Conservation (phyloP, 345 rosid species). For the Excoecaria cochinchinensis region DNA sequence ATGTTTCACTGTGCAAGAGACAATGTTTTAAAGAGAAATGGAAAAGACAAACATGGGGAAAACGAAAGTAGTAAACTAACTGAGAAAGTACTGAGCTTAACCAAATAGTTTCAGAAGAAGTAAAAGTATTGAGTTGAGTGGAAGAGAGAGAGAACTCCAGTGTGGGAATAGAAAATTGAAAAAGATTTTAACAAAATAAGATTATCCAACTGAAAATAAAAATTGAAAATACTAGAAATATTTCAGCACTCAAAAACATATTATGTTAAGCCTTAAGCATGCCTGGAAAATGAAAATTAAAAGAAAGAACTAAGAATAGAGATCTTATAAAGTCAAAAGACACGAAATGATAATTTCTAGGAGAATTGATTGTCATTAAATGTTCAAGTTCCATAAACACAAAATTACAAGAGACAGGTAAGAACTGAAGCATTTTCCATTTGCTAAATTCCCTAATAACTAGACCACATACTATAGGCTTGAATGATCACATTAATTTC, state of each 20-base stretch:
- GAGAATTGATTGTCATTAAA: neutral
- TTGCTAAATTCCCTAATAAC: neutral
- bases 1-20: neutral
- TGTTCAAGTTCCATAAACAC: neutral
- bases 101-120: neutral
- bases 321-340: neutral
- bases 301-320: neutral
- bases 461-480: neutral
- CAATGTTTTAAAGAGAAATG: neutral
- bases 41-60: neutral
- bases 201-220: neutral
- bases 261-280: neutral
- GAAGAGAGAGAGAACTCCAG: neutral
- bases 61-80: neutral
- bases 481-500: neutral
- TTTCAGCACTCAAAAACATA: neutral
- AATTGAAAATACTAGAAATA: too few species aligned
- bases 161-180: neutral
- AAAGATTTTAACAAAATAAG: neutral
- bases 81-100: neutral
- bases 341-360: neutral
- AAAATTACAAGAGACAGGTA: neutral
- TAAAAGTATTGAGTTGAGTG: neutral
- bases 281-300: neutral
- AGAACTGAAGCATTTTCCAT: neutral